Conservation (phyloP, 1,284 basidiomycete genomes). For the Sporisorium sorghi region DNA sequence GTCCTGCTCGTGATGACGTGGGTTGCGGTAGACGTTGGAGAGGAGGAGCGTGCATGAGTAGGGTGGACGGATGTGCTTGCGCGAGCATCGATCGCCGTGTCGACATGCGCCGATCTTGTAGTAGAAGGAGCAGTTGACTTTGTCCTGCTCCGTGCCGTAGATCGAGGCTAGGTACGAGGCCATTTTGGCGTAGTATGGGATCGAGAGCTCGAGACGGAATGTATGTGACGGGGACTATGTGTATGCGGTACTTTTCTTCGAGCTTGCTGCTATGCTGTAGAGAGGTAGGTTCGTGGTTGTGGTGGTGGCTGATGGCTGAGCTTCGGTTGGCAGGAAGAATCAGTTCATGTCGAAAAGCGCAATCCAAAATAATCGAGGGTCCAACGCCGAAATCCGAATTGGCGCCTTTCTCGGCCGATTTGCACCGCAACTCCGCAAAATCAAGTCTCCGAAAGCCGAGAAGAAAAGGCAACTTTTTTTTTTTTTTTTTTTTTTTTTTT, state of each 20-base stretch:
- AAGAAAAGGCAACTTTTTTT: constrained; percentile 9
- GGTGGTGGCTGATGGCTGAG: constrained; percentile 20
- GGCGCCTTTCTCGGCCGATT: constrained; percentile 22
- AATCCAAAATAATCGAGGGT: constrained; percentile 14
- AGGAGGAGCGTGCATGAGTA: constrained; percentile 97
- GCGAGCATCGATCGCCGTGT: constrained; percentile 93
- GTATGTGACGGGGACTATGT: no score
- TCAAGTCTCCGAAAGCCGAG: not conserved
- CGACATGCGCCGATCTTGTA: constrained; percentile 97
- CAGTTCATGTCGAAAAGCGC: constrained; percentile 33
- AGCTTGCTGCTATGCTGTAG: not conserved
- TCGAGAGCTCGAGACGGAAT: no score
- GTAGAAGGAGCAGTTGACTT: constrained; percentile 94
- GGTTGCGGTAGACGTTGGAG: constrained; percentile 99
- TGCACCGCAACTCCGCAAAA: constrained; percentile 21
- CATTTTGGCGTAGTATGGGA: no score
- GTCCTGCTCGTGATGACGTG: constrained; percentile 84
- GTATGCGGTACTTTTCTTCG: no score
- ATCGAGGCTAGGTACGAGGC: constrained; percentile 59
- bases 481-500: no score
- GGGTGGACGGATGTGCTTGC: constrained; percentile 96
- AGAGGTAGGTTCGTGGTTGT: not conserved
- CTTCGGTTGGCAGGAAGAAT: constrained; percentile 3
- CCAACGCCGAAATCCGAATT: constrained; percentile 18
- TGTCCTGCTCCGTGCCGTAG: constrained; percentile 79